Base-by-base conservation (phyloP, 257 asterid species). In the Linaria vulgaris region DNA sequence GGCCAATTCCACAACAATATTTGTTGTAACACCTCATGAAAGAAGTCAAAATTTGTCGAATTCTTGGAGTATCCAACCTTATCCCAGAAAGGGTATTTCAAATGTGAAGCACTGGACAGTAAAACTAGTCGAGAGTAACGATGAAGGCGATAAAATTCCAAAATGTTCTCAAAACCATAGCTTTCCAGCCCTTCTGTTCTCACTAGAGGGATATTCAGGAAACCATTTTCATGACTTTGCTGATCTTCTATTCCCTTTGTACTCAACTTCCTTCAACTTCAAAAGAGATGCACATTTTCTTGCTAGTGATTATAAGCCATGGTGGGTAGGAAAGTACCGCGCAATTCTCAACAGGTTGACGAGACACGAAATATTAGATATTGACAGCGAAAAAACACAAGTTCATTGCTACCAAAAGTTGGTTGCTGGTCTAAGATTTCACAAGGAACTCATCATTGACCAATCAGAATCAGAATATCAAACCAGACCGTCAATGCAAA, bases 201-300 rank as follows among this genome's bases (percentile, higher is more conserved):
- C 97, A 14, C 65, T 73, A 6, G 86, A 84, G 24, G 97, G 97
- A 12, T 85, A 2, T 44, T 19, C 86, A 1, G 95, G 97, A 12
- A 89, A 89, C 19, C 78, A 72, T 45, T 89, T 87, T 80, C 95
- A 89, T 34, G 97, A 84, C 48, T 86, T 84, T 37, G 66, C 91
- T 9, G 95, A 89, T 56, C 13, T 84, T 21, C 9, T 89, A 6
- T 11, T 84, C 0, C 97, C 97, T 1, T n/a, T 86, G 5, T 86
- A 75, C 64, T 34, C 87, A 12, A 81, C 84, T 17, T 80, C 89
- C 0, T 69, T 44, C 7, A 50, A 43, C 11, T 86, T 78, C 80
- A 45, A 70, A 2, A 57, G 56, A 22, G 79, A 86, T 0, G 91
- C 84, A 4, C 73, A 82, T 1, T 83, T 89, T 68, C 91, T 86